Conservation (phyloP, 2,329 filamentous ascomycete genomes). For the Thermothelomyces thermophilus region DNA sequence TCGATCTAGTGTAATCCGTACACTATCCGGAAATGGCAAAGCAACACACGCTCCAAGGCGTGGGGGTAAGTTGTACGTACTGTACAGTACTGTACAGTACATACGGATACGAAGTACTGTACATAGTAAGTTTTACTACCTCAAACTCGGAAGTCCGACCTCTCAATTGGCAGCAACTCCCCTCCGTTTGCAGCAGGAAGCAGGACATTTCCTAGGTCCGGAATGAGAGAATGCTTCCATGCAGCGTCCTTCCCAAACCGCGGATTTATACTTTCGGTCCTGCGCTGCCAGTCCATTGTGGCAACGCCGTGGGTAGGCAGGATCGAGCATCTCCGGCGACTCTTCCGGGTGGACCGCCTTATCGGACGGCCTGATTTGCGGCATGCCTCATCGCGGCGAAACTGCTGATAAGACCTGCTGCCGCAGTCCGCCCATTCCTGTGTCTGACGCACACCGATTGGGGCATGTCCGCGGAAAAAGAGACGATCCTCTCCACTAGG, state of each 20-base stretch:
- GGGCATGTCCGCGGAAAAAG: conserved; percentile 23
- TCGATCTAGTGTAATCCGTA: too few species aligned
- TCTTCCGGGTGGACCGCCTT: conserved; percentile 16
- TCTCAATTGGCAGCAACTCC: too few species aligned
- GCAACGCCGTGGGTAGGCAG: not conserved
- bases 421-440: conserved; percentile 7
- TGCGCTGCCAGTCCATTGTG: too few species aligned
- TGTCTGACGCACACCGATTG: conserved; percentile 6
- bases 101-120: too few species aligned
- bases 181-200: not conserved
- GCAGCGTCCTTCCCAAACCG: not conserved
- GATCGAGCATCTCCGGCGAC: conserved; percentile 23
- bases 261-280: not conserved
- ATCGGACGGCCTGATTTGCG: conserved; percentile 22
- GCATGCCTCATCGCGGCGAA: conserved; percentile 10
- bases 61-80: too few species aligned
- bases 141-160: too few species aligned
- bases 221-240: not conserved
- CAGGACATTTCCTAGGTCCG: not conserved
- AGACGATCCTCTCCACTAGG: not conserved
- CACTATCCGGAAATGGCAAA: not conserved
- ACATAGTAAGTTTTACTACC: too few species aligned
- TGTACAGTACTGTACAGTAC: too few species aligned
- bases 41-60: too few species aligned
- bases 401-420: conserved; percentile 20